A percentile compares a stretch with the other conserved stretches of the same genome.
Conservation (phyloP, 768 basidiomycete genomes). For the Russula brevipes region DNA sequence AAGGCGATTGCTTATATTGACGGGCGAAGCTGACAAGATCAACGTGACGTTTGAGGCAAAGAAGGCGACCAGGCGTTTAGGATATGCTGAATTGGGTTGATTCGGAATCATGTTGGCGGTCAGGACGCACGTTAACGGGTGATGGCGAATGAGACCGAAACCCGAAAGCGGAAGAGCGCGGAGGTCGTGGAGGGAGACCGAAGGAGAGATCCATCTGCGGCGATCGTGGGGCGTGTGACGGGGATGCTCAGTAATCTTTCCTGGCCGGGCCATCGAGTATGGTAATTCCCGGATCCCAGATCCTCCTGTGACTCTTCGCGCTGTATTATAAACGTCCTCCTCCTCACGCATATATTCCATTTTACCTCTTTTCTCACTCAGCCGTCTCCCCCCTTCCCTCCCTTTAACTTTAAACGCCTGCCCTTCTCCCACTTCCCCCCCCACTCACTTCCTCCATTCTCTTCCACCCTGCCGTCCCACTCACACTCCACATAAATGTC, state of each 20-base stretch:
- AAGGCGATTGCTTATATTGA: background rate
- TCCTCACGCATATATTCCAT: conserved; percentile 1
- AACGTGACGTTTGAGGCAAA: background rate
- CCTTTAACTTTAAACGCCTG: background rate
- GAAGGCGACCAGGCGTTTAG: too few species aligned
- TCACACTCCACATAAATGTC: conserved; percentile 10
- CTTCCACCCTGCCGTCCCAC: background rate
- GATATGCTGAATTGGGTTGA: background rate
- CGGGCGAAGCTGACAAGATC: conserved; percentile 1
- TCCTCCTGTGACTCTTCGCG: background rate
- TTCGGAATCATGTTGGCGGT: background rate
- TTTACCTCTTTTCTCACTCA: conserved; percentile 17
- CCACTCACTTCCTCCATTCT: background rate
- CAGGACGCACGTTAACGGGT: background rate
- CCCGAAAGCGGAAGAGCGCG: background rate
- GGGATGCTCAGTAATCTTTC: conserved; percentile 23
- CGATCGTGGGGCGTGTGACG: conserved; percentile 22
- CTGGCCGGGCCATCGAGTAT: conserved; percentile 14
- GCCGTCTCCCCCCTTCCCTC: background rate
- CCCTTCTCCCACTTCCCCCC: background rate
- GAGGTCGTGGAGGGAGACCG: background rate
- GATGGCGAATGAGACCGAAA: too few species aligned
- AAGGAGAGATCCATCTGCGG: conserved; percentile 11
- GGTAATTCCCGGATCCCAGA: conserved; percentile 19
- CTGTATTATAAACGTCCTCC: conserved; percentile 24